Evolutionary conservation across 129 eudicot genomes (phyloP).

Genomic region (Escallonia herrerae): DNA sequence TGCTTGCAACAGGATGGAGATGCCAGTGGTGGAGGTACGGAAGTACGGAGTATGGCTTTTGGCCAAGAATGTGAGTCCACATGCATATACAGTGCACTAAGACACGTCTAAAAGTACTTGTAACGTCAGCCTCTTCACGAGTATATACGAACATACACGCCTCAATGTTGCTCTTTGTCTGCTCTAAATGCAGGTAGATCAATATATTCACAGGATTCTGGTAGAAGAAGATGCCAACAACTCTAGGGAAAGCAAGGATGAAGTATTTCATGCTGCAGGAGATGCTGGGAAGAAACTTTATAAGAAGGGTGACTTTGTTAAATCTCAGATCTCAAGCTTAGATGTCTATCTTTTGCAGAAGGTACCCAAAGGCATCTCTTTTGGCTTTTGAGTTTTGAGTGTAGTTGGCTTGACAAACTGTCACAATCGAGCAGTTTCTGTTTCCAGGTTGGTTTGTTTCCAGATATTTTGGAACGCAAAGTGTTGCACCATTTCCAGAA

Average conservation of each 20-base stretch:
- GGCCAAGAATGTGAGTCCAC: constrained; percentile 77
- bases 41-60: constrained; percentile 97
- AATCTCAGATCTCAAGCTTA: constrained; percentile 52
- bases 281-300: constrained; percentile 63
- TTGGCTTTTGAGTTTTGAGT: background rate
- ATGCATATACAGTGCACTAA: background rate
- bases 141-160: constrained; percentile 7
- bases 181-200: constrained; percentile 67
- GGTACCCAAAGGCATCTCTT: constrained; percentile 32
- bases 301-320: constrained; percentile 82
- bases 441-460: constrained; percentile 87
- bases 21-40: constrained; percentile 97
- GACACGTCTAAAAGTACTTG: background rate
- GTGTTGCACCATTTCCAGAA: constrained; percentile 72
- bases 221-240: constrained; percentile 80
- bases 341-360: constrained; percentile 79
- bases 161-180: background rate
- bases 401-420: constrained; percentile 9
- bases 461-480: constrained; percentile 87
- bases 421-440: constrained; percentile 1
- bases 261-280: constrained; percentile 62
- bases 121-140: background rate
- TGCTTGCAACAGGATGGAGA: constrained; percentile 66
- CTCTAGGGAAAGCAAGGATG: constrained; percentile 34
- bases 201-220: constrained; percentile 81